These are phyloP conservation scores for Cryoendolithus antarcticus DNA, from an alignment of 2,329 filamentous ascomycete genomes.

Conservation along the genomic window DNA sequence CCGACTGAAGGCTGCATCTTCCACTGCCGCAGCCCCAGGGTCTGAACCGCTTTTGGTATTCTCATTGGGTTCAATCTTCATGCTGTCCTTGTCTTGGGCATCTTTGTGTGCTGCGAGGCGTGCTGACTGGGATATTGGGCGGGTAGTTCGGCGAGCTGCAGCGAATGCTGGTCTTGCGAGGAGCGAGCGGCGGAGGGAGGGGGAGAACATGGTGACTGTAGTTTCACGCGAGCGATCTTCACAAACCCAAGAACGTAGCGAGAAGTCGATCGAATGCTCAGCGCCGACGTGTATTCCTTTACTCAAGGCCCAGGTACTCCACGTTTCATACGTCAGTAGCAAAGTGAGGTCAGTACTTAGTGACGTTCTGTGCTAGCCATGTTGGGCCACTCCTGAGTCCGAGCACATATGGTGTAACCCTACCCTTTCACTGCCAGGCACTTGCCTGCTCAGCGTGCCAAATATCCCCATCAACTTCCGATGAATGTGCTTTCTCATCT, in stretches of 20 bases:
- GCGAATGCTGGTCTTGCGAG: slow-evolving; percentile 29
- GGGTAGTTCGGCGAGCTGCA: not conserved
- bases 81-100: slow-evolving; percentile 39
- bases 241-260: not conserved
- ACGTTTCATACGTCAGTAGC: too few relatives aligned
- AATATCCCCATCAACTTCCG: too few relatives aligned
- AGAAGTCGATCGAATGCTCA: too few relatives aligned
- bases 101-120: slow-evolving; percentile 25
- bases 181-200: slow-evolving; percentile 21
- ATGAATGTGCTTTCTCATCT: too few relatives aligned
- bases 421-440: too few relatives aligned
- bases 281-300: too few relatives aligned
- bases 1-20: slow-evolving; percentile 57
- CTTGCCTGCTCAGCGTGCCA: too few relatives aligned
- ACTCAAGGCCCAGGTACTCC: too few relatives aligned
- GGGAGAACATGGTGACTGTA: slow-evolving; percentile 50
- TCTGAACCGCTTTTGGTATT: slow-evolving; percentile 57
- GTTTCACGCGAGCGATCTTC: slow-evolving; percentile 24
- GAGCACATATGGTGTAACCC: too few relatives aligned
- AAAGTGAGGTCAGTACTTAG: too few relatives aligned
- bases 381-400: too few relatives aligned
- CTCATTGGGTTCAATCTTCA: slow-evolving; percentile 55
- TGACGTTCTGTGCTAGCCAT: too few relatives aligned
- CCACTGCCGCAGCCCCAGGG: slow-evolving; percentile 41
- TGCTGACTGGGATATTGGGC: not conserved